Base-by-base conservation (phyloP, 345 rosid genomes). In the Garcia nutans region DNA sequence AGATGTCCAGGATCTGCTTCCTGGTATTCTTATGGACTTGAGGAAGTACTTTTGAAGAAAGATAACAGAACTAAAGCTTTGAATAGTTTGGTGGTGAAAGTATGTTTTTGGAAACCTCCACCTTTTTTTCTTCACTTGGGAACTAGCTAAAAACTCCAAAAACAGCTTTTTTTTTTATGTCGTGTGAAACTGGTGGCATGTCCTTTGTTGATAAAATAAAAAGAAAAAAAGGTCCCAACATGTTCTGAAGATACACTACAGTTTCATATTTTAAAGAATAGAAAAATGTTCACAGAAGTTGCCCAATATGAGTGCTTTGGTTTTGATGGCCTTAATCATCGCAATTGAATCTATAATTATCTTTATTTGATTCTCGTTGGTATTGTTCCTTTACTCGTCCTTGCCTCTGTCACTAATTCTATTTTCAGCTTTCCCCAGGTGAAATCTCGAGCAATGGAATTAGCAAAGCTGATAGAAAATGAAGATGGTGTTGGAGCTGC, bases 401-500 rank as follows among this genome's bases (percentile, higher is more conserved):
- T 13, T 55, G n/a, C 3, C 7, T 22, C 61, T 23, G 17, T 28
- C 70, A 62, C 58, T 42, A 63, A 73, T 12, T 41, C 13, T 56
- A 68, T 13, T 71, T 37, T 54, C 11, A 31, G 57, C 70, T 17
- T 16, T 12, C 37, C 64, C 8, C 89, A 96, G 99, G 94, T 96
- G 71, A 96, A 90, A 83, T 74, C 89, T 37, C 88, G 52, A 72
- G 92, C 90, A 22, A 87, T 82, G 87, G 94, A 90, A 65, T 71
- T 93, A 49, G 96, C 96, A 0, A 90, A 88, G 79, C 70, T 83
- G 77, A 88, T 96, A 62, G 98, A 90, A 84, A 96, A 89, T 15
- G 99, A 96, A 84, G 98, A 93, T 65, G 99, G 99, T 28, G 98
- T 96, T 62, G 94, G 91, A 0, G 89, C 90, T 55, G 96, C 99